A percentile compares a stretch with the other conserved stretches of the same genome.
Evolutionary conservation across 768 basidiomycete genomes (phyloP).

Genomic region (Suillus fuscotomentosus): DNA sequence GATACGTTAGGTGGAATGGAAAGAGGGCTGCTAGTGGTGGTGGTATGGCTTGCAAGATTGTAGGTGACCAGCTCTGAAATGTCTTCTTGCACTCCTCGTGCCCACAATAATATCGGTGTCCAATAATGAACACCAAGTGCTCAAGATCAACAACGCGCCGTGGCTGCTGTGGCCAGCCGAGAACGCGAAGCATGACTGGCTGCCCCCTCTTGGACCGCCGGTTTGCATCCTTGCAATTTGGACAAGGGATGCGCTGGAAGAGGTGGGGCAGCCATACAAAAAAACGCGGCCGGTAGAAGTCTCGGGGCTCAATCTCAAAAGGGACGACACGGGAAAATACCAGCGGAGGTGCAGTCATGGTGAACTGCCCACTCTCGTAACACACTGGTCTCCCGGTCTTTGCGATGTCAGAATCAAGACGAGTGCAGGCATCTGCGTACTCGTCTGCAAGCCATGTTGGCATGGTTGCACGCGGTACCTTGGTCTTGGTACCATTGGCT

Average conservation of each 20-base stretch:
- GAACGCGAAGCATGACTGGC: not conserved
- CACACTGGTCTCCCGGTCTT: too few species aligned
- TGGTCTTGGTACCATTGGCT: too few species aligned
- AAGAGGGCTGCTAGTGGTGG: slow-evolving; percentile 20
- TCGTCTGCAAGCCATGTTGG: too few species aligned
- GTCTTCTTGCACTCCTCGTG: slow-evolving; percentile 15
- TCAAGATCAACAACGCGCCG: slow-evolving; percentile 17
- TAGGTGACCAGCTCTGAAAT: slow-evolving; percentile 26
- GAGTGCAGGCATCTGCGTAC: too few species aligned
- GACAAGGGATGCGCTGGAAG: slow-evolving; percentile 4
- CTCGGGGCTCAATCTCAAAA: too few species aligned
- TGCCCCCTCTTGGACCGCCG: not conserved
- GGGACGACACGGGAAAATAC: too few species aligned
- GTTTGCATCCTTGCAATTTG: not conserved
- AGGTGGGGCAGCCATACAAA: slow-evolving; percentile 1
- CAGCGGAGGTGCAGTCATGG: too few species aligned
- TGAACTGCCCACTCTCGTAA: too few species aligned
- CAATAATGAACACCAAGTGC: slow-evolving; percentile 21
- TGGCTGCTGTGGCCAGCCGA: not conserved
- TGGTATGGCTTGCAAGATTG: slow-evolving; percentile 22
- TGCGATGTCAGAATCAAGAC: too few species aligned
- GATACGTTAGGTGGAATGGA: slow-evolving; percentile 18
- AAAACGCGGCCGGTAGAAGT: not conserved
- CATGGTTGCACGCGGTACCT: too few species aligned
- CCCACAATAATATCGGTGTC: slow-evolving; percentile 22